Evolutionary conservation across 331 rosid genomes (phyloP).

Genomic region (Quercus tomentella): DNA sequence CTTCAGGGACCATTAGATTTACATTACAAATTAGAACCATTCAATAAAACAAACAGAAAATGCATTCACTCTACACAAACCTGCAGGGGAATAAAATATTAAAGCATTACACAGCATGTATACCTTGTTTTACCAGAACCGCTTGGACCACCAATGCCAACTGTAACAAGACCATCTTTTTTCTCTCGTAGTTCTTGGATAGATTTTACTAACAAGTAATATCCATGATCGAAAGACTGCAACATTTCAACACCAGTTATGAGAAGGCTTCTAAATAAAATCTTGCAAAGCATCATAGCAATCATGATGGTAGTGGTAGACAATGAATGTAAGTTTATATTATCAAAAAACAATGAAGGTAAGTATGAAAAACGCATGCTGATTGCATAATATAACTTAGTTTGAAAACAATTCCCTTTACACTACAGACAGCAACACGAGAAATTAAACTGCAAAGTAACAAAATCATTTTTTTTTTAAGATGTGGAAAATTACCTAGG

Average conservation of each 20-base stretch:
- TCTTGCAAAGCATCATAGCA: too few relatives aligned
- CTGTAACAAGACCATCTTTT: constrained; percentile 82
- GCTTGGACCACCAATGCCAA: constrained; percentile 97
- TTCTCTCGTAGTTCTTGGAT: constrained; percentile 96
- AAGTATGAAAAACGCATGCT: too few relatives aligned
- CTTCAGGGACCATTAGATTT: constrained; percentile 53
- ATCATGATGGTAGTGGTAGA: too few relatives aligned
- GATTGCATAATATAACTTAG: too few relatives aligned
- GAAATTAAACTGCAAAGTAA: too few relatives aligned
- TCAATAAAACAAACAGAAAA: constrained; percentile 15
- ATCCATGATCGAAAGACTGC: constrained; percentile 99
- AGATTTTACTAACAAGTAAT: constrained; percentile 89
- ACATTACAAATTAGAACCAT: constrained; percentile 24
- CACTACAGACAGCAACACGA: too few relatives aligned
- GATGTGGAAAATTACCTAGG: too few relatives aligned
- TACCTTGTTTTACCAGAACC: constrained; percentile 98
- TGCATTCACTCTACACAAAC: constrained; percentile 6
- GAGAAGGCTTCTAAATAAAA: too few relatives aligned
- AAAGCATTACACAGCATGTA: background rate
- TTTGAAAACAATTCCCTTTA: too few relatives aligned
- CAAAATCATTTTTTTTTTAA: too few relatives aligned
- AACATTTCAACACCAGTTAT: constrained; percentile 17
- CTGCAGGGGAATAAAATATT: constrained; percentile 1
- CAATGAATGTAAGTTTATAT: too few relatives aligned
- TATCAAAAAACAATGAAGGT: too few relatives aligned